A percentile compares a stretch with the other conserved stretches of the same genome.
phyloP scores from a whole-genome alignment of 768 basidiomycete species.

The Tephrocybe sp. region DNA sequence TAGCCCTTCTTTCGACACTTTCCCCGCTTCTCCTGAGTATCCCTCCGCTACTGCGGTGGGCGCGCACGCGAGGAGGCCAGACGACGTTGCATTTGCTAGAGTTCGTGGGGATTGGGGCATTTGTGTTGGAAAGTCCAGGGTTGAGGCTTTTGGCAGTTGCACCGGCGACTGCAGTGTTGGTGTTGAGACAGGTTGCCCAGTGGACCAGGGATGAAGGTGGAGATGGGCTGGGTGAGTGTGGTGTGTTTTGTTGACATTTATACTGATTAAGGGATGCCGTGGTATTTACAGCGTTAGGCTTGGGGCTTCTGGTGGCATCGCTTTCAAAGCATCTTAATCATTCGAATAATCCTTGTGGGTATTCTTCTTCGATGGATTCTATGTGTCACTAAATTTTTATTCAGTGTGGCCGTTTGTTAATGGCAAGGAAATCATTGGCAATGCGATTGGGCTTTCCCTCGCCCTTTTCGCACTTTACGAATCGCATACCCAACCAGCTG shows the following conservation, averaged over 20 bases:
- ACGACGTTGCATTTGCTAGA: conserved; percentile 48
- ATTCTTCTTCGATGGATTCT: neutral
- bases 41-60: conserved; percentile 42
- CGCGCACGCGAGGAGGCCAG: conserved; percentile 48
- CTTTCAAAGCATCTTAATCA: conserved; percentile 77
- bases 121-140: conserved; percentile 47
- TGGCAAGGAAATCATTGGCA: conserved; percentile 64
- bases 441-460: conserved; percentile 61
- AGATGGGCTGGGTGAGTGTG: conserved; percentile 43
- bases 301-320: conserved; percentile 67
- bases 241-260: conserved; percentile 20
- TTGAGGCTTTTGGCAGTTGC: conserved; percentile 59
- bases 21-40: conserved; percentile 64
- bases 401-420: conserved; percentile 81
- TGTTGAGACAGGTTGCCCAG: conserved; percentile 50
- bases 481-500: conserved; percentile 42
- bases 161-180: conserved; percentile 47
- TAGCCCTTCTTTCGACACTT: conserved; percentile 69
- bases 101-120: conserved; percentile 55
- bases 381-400: conserved; percentile 3
- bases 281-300: conserved; percentile 49
- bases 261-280: neutral
- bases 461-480: conserved; percentile 61
- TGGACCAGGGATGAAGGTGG: conserved; percentile 43
- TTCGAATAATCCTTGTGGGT: conserved; percentile 74